phyloP scores from a whole-genome alignment of 2,329 filamentous ascomycete genomes.

The Zalaria obscura region DNA sequence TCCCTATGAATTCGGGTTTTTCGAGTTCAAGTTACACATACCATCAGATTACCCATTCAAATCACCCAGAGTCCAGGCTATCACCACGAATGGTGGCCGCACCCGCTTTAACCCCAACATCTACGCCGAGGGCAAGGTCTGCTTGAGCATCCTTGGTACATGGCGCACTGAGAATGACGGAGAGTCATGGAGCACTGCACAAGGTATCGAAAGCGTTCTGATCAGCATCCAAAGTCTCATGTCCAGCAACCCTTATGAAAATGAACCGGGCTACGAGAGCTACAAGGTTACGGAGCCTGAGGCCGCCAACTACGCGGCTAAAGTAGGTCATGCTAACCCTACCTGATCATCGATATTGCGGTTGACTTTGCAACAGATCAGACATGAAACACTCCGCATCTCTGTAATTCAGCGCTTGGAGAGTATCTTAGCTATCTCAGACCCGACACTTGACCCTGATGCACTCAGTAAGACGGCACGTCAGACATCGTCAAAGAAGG shows the following conservation, averaged over 20 bases:
- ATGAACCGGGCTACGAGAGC: conserved; percentile 86
- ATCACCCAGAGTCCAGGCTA: conserved; percentile 46
- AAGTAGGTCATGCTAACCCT: not conserved
- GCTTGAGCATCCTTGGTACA: conserved; percentile 62
- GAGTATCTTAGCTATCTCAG: conserved; percentile 33
- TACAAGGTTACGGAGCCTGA: conserved; percentile 31
- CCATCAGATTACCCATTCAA: conserved; percentile 66
- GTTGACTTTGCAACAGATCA: conserved; percentile 46
- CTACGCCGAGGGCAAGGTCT: conserved; percentile 82
- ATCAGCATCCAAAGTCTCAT: conserved; percentile 94
- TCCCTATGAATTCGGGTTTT: conserved; percentile 95
- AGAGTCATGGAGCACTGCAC: conserved; percentile 93
- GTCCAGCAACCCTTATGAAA: conserved; percentile 87
- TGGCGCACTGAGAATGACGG: conserved; percentile 72
- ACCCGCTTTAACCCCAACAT: conserved; percentile 96
- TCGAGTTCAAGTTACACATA: conserved; percentile 50
- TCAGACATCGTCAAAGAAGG: too few species aligned
- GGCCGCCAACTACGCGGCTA: conserved; percentile 3
- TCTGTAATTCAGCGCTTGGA: conserved; percentile 79
- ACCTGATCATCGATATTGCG: not conserved
- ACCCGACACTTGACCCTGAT: too few species aligned
- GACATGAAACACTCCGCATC: conserved; percentile 77
- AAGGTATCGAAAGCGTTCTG: conserved; percentile 85
- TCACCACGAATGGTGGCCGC: conserved; percentile 78
- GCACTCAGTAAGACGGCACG: conserved; percentile 8